Conservation (phyloP, 2,329 filamentous ascomycete genomes). For the Colletotrichum viniferum region DNA sequence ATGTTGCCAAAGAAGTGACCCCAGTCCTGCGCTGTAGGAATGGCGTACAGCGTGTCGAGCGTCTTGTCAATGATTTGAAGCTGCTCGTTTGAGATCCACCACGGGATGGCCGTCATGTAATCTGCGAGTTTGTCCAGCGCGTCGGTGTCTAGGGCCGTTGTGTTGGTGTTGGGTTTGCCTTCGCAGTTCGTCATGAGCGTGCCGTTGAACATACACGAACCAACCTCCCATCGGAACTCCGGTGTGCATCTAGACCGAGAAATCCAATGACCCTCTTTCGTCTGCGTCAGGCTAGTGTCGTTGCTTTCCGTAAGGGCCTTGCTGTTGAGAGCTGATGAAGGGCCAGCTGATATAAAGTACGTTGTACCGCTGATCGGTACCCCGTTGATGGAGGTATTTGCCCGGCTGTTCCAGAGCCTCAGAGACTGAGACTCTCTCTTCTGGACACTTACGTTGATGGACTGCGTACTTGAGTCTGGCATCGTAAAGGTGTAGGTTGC, state of each 20-base stretch:
- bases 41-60: neutral
- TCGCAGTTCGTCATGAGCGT: neutral
- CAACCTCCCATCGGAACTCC: neutral
- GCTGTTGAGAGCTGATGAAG: neutral
- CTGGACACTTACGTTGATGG: neutral
- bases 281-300: neutral
- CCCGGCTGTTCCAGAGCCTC: neutral
- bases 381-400: neutral
- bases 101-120: constrained; percentile 1
- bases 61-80: neutral
- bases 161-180: neutral
- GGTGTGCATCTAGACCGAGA: neutral
- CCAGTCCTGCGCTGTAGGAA: neutral
- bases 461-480: neutral
- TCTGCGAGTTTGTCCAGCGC: neutral
- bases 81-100: neutral
- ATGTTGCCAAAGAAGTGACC: constrained; percentile 6
- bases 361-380: neutral
- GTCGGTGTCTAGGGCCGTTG: neutral
- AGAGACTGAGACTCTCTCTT: neutral
- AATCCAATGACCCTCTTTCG: neutral
- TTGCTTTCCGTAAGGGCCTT: neutral
- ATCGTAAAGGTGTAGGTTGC: neutral
- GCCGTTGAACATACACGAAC: neutral
- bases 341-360: neutral